Conservation (phyloP, 768 basidiomycete genomes). For the Fistulinella prunicolor region DNA sequence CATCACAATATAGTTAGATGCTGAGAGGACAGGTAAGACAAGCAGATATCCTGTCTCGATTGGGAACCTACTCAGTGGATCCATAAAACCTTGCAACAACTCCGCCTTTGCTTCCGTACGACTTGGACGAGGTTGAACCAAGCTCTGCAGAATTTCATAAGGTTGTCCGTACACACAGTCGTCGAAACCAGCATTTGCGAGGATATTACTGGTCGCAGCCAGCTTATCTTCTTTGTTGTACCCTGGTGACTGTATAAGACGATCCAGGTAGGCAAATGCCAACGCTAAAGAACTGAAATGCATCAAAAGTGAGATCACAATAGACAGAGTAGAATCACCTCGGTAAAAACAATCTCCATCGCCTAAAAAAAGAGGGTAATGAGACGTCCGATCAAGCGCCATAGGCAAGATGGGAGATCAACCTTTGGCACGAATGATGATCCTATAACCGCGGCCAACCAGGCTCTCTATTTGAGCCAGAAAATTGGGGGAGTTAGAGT, state of each 20-base stretch:
- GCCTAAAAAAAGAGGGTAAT: constrained; percentile 39
- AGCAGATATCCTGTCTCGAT: not conserved
- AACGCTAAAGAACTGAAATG: constrained; percentile 51
- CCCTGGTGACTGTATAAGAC: constrained; percentile 53
- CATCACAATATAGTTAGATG: constrained; percentile 71
- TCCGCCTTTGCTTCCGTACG: constrained; percentile 34
- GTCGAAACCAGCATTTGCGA: constrained; percentile 63
- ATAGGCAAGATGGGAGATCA: constrained; percentile 22
- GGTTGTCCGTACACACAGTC: constrained; percentile 71
- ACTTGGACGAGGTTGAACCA: constrained; percentile 43
- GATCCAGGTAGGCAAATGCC: constrained; percentile 76
- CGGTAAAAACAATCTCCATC: constrained; percentile 94
- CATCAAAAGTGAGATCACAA: constrained; percentile 11
- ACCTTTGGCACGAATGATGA: constrained; percentile 72
- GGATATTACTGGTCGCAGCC: constrained; percentile 50
- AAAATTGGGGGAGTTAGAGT: constrained; percentile 57
- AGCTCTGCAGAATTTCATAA: constrained; percentile 54
- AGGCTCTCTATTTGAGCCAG: constrained; percentile 76
- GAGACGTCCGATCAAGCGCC: constrained; percentile 1
- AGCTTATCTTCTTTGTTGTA: constrained; percentile 43
- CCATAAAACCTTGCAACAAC: constrained; percentile 45
- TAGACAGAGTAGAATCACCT: constrained; percentile 44
- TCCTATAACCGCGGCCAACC: constrained; percentile 55
- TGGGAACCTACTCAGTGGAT: constrained; percentile 42
- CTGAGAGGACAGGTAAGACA: constrained; percentile 30